phyloP scores from a whole-genome alignment of 352 stramenopile species.

The Globisporangium echinulatum region DNA sequence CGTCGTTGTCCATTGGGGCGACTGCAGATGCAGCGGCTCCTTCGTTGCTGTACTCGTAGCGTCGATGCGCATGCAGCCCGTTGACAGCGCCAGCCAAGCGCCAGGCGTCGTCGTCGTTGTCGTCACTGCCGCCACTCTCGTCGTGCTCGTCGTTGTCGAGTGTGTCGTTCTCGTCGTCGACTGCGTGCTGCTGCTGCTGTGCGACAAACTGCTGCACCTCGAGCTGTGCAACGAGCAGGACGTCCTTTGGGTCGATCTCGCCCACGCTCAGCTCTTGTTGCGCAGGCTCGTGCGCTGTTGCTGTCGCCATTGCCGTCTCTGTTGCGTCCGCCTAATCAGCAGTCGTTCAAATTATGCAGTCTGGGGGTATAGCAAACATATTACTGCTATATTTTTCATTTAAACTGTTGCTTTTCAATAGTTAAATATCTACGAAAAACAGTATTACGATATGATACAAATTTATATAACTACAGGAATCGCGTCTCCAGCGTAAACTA shows the following conservation, averaged over 20 bases:
- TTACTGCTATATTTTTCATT: too few species aligned
- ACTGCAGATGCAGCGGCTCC: not conserved
- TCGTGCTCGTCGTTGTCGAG: not conserved
- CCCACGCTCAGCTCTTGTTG: constrained; percentile 4
- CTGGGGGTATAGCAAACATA: too few species aligned
- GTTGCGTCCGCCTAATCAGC: too few species aligned
- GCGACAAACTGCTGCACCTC: not conserved
- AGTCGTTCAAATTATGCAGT: too few species aligned
- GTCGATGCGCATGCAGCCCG: too few species aligned
- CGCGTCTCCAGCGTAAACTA: too few species aligned
- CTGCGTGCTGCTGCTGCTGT: not conserved
- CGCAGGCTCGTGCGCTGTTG: not conserved
- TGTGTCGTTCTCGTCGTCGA: not conserved
- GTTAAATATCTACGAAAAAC: too few species aligned
- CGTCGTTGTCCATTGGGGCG: too few species aligned
- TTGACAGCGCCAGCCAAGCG: not conserved
- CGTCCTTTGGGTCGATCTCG: constrained; percentile 2
- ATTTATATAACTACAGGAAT: too few species aligned
- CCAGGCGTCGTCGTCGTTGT: not conserved
- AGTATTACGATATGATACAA: too few species aligned
- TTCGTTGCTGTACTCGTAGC: too few species aligned
- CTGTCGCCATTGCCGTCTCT: not conserved
- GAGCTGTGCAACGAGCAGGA: not conserved
- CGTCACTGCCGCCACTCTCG: not conserved
- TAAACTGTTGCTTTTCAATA: too few species aligned